Base-by-base conservation (phyloP, 371 early-diverging fungal genomes). In the Mortierella polycephala region DNA sequence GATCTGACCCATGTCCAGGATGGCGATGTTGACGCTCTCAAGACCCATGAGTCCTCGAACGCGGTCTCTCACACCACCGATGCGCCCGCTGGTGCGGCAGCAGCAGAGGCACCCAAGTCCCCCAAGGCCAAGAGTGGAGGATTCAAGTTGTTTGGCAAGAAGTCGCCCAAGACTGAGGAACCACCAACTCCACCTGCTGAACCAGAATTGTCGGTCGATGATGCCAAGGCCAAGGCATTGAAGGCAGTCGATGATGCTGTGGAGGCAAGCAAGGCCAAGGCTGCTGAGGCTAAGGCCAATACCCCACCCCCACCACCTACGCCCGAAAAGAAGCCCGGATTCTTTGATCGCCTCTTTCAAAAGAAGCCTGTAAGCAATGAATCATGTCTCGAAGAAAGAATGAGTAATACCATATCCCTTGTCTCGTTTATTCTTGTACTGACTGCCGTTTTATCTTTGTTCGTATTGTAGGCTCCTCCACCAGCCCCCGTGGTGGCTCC, bases 221-320 rank as follows among this genome's bases (percentile, higher is more conserved):
- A 72, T n/a, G 81, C 81, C 60, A 81, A 71, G 56, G 60, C 74
- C 10, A 56, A 63, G 50, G 84, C 75, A 5, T 58, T 67, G 62
- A 77, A 75, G 64, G 76, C 81, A 53, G 77, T 73, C 1, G 82
- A 81, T 18, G 84, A 82, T 46, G 73, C 81, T 44, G 65, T 77
- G 30, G 72, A 69, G 55, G 69, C 73, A 11, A 79, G 80, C 60
- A 72, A 79, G 57, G 66, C 66, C 41, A 79, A 79, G 67, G 68
- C 73, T 8, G 80, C 53, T 3, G 80, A 69, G 23, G 80, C 69
- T 6, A 79, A 70, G 71, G 56, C 23, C 5, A 74, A 68, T 37
- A 58, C 60, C 0, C 73, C 80, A 5, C 56, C 70, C 9, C n/a
- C 80, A 12, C 69, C 74, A 16, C 66, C 80, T 1, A 41, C 67